Conservation (phyloP, 2,329 filamentous ascomycete genomes). For the Pseudogymnoascus sp. region DNA sequence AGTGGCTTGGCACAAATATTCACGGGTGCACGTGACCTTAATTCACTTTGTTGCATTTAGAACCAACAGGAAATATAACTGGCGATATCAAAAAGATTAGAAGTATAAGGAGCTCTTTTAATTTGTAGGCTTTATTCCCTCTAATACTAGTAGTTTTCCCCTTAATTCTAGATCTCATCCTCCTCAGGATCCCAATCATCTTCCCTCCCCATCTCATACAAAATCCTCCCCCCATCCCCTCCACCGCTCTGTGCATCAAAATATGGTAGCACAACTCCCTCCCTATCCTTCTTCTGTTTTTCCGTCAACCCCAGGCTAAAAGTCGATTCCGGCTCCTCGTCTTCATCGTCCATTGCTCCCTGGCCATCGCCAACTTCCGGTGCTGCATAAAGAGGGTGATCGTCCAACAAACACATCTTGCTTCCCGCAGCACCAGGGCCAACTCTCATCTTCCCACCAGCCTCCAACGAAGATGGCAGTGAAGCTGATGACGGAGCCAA, state of each 20-base stretch:
- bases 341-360: conserved; percentile 30
- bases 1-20: conserved; percentile 1
- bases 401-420: conserved; percentile 58
- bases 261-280: conserved; percentile 87
- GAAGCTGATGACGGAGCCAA: conserved; percentile 28
- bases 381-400: conserved; percentile 61
- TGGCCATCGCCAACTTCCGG: conserved; percentile 23
- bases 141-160: neutral
- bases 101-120: neutral
- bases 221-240: conserved; percentile 81
- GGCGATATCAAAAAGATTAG: neutral
- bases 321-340: conserved; percentile 57
- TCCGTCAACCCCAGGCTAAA: conserved; percentile 85
- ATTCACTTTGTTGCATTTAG: neutral
- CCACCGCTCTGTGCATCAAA: conserved; percentile 86
- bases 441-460: neutral
- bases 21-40: neutral
- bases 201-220: conserved; percentile 95
- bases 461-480: neutral
- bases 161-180: conserved; percentile 52
- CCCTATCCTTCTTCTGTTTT: conserved; percentile 76
- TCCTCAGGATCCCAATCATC: conserved; percentile 97
- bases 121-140: neutral
- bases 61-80: neutral
- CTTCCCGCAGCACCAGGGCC: conserved; percentile 34